Conservation (phyloP, 1,284 basidiomycete species). For the Microbotryomycetes sp. region DNA sequence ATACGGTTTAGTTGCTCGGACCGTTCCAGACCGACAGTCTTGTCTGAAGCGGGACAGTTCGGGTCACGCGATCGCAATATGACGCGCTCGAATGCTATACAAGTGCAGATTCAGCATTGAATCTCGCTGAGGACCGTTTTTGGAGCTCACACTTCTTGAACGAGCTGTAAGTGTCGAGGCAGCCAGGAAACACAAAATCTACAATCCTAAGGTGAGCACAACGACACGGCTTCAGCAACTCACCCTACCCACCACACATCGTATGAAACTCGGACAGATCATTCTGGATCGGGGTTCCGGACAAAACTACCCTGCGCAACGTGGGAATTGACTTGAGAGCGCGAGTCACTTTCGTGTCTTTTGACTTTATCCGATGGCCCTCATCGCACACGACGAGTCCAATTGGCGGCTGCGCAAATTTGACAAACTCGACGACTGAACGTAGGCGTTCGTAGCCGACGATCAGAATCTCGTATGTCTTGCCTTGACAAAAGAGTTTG, state of each 20-base stretch:
- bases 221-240: neutral
- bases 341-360: conserved; percentile 82
- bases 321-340: conserved; percentile 46
- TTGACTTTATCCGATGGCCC: conserved; percentile 90
- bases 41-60: conserved; percentile 61
- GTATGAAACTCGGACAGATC: conserved; percentile 91
- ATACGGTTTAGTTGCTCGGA: conserved; percentile 59
- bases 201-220: conserved; percentile 47
- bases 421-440: conserved; percentile 41
- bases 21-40: conserved; percentile 62
- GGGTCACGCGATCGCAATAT: conserved; percentile 82
- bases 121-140: conserved; percentile 30
- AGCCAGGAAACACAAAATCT: conserved; percentile 86
- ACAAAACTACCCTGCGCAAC: conserved; percentile 56
- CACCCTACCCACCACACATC: conserved; percentile 57
- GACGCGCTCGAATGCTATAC: conserved; percentile 73
- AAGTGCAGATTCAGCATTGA: conserved; percentile 64
- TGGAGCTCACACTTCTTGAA: conserved; percentile 35
- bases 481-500: conserved; percentile 65
- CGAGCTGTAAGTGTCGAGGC: conserved; percentile 50
- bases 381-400: conserved; percentile 95
- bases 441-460: conserved; percentile 92
- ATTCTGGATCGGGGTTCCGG: conserved; percentile 94
- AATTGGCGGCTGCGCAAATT: conserved; percentile 59
- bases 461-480: conserved; percentile 70